phyloP scores from a whole-genome alignment of 352 stramenopile species.

The Phytophthora citricola region DNA sequence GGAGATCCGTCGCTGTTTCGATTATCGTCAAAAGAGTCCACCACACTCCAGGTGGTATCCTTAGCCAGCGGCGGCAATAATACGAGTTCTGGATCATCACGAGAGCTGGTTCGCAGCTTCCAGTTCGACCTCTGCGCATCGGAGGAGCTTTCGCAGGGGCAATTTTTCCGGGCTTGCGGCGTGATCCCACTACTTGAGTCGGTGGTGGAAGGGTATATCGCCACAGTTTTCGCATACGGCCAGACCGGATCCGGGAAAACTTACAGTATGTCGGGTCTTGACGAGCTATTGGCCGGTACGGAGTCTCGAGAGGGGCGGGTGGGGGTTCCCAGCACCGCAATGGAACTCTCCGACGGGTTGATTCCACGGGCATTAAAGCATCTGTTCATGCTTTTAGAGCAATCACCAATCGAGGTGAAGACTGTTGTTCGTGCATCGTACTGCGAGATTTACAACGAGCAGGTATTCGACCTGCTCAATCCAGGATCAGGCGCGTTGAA shows the following conservation, averaged over 20 bases:
- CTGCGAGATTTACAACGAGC: slow-evolving; percentile 89
- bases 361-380: slow-evolving; percentile 81
- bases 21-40: slow-evolving; percentile 52
- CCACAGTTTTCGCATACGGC: slow-evolving; percentile 74
- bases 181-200: slow-evolving; percentile 68
- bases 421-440: slow-evolving; percentile 78
- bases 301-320: slow-evolving; percentile 23
- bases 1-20: slow-evolving; percentile 65
- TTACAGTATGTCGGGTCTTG: slow-evolving; percentile 83
- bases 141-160: slow-evolving; percentile 60
- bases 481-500: slow-evolving; percentile 62
- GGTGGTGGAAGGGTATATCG: slow-evolving; percentile 73
- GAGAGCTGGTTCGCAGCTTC: slow-evolving; percentile 80
- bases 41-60: slow-evolving; percentile 67
- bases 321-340: slow-evolving; percentile 1
- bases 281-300: slow-evolving; percentile 56
- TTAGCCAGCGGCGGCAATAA: slow-evolving; percentile 30
- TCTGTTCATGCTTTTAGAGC: slow-evolving; percentile 60
- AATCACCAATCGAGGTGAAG: slow-evolving; percentile 51
- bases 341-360: slow-evolving; percentile 67
- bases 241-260: slow-evolving; percentile 77
- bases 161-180: slow-evolving; percentile 73
- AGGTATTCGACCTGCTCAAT: slow-evolving; percentile 83
- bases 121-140: slow-evolving; percentile 79
- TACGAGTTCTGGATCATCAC: slow-evolving; percentile 13